Conservation (phyloP, 2,329 filamentous ascomycete species). For the Rasamsonia emersonii region DNA sequence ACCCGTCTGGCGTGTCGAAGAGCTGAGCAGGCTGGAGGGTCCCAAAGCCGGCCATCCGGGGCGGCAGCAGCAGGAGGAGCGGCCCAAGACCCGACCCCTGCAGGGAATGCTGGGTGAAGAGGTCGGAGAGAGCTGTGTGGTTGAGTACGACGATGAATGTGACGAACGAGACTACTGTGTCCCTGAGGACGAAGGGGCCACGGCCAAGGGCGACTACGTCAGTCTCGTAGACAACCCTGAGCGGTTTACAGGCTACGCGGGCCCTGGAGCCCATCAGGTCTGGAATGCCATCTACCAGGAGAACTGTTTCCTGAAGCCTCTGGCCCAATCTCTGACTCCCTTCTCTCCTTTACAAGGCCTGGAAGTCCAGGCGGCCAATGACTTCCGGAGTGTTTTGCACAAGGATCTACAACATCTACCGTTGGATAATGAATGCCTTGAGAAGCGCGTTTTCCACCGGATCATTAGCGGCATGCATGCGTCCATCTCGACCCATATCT, state of each 20-base stretch:
- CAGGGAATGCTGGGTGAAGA: constrained; percentile 74
- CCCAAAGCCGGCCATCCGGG: constrained; percentile 85
- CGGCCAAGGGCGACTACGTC: constrained; percentile 89
- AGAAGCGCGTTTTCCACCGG: constrained; percentile 97
- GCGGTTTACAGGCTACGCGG: constrained; percentile 87
- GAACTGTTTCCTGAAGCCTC: constrained; percentile 72
- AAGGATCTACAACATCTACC: constrained; percentile 48
- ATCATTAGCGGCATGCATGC: constrained; percentile 97
- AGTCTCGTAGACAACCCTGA: constrained; percentile 90
- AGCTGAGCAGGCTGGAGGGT: constrained; percentile 85
- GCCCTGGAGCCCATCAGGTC: constrained; percentile 74
- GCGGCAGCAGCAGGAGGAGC: constrained; percentile 61
- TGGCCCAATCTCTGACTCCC: constrained; percentile 18
- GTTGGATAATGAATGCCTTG: constrained; percentile 82
- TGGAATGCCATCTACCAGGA: constrained; percentile 97
- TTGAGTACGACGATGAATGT: constrained; percentile 95
- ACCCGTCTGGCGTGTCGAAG: constrained; percentile 79
- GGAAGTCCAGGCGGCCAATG: constrained; percentile 45
- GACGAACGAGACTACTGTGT: constrained; percentile 96
- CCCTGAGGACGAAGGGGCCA: constrained; percentile 82
- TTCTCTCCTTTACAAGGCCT: constrained; percentile 33
- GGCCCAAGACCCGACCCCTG: constrained; percentile 61
- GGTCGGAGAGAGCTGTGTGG: constrained; percentile 90
- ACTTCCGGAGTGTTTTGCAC: constrained; percentile 53
- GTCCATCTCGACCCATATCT: constrained; percentile 91